Evolutionary conservation across 1,284 basidiomycete species (phyloP), one percentile per base, ranked within the genome.

Genomic region (Coriolopsis trogii): DNA sequence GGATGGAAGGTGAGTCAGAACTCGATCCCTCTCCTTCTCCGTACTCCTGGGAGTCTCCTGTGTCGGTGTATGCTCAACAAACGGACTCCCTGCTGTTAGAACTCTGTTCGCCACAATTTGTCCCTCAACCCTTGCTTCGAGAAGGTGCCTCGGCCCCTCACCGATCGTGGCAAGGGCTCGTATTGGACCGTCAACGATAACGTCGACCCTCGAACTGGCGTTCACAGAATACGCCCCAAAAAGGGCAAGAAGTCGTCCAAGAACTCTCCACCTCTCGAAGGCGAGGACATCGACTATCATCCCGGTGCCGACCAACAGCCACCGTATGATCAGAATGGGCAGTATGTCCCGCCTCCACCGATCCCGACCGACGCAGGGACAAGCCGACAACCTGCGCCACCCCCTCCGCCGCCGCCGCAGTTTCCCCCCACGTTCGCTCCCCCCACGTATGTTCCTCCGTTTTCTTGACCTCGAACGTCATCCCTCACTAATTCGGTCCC

Each of bases 51-150:
- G n/a, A 16, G 8, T 18, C n/a, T 34, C 33, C 33, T 18, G n/a
- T n/a, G 39, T 6, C 4, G 30, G 1, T 29, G 18, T 21, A 34
- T 16, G 3, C 8, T 2, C 25, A 40, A 21, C 8, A 15, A 1
- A 10, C 15, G n/a, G 20, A 16, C 15, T 1, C 20, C 9, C 2
- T 10, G 39, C 16, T 23, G 12, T n/a, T 21, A 97, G 87, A 96
- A 96, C 70, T 96, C 94, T 34, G 93, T 97, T 60, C 87, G 94
- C 41, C 94, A 96, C 73, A 96, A 95, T 63, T 80, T 97, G 18
- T 95, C 92, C 7, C 80, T 96, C 56, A 96, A 96, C 68, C 92
- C 93, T 56, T 95, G 92, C 63, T 95, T 95, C 67, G 87, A 94
- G 69, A 95, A 95, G 70, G 89, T 95, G 10, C 85, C 93, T 1